Evolutionary conservation across 2,329 filamentous ascomycete species (phyloP), one percentile per base, ranked within the genome.

Genomic region (Pyrenochaeta sp.): DNA sequence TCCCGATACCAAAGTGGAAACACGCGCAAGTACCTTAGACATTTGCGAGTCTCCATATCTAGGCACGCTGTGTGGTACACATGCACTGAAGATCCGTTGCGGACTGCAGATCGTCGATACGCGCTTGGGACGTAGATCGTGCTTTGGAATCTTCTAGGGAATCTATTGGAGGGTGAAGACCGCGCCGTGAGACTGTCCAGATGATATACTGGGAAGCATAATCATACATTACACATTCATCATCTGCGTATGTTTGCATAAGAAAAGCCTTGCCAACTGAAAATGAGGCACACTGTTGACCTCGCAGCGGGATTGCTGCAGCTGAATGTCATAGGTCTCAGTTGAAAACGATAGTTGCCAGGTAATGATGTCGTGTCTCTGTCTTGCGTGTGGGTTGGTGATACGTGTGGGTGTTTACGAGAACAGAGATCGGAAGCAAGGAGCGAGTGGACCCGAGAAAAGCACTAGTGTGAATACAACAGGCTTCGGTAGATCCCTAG

Each of bases 341-440:
- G 37, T 30, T 34, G n/a, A 5, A 50, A 50, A 50, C 47, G 12
- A 28, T 9, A 8, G 13, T 28, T 19, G 13, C 47, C 47, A 40
- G 37, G 13, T 10, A 6, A 22, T 40, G 7, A 19, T 28, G 8
- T 30, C 15, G 34, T 36, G n/a, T 28, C 12, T 15, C 24, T 39
- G 36, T 42, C 24, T n/a, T 40, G 28, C 36, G 37, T 50, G 24
- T 27, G 25, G 22, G 34, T 39, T 42, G 47, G 13, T 15, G 28
- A 27, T 34, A 34, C 6, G 36, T 13, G n/a, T 19, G 45, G 47
- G 47, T 19, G 47, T n/a, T 12, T 25, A 50, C 47, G 47, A 50
- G 25, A 50, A 50, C 24, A 50, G 47, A 50, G 34, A 10, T 40
- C 47, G 47, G 47, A 40, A 50, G 24, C 19, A 25, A 37, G 19